A percentile compares a stretch with the other conserved stretches of the same genome.
Conservation (phyloP, 1,139 yeast genomes). For the Yamadazyma blattariae region DNA sequence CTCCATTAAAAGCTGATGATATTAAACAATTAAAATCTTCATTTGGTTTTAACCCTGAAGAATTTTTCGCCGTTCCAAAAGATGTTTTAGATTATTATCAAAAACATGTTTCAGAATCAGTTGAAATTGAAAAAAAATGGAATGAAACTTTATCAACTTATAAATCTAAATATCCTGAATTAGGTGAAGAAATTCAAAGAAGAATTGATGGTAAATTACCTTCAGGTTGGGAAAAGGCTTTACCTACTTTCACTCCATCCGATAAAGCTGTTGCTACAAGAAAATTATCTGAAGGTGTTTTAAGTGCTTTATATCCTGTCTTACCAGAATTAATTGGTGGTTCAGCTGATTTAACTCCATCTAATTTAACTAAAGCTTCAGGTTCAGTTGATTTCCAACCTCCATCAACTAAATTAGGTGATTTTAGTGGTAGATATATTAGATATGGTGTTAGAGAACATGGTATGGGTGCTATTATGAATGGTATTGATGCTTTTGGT, state of each 20-base stretch:
- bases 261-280: constrained; percentile 92
- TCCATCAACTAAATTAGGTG: constrained; percentile 76
- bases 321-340: constrained; percentile 96
- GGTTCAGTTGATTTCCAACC: constrained; percentile 94
- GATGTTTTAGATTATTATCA: constrained; percentile 77
- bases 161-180: constrained; percentile 68
- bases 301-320: constrained; percentile 58
- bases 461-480: constrained; percentile 99
- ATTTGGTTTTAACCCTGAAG: constrained; percentile 87
- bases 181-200: constrained; percentile 71
- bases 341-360: constrained; percentile 97
- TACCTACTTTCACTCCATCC: constrained; percentile 76
- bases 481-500: constrained; percentile 97
- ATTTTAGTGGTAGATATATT: constrained; percentile 88
- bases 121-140: constrained; percentile 73
- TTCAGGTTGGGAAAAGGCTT: constrained; percentile 69
- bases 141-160: constrained; percentile 60
- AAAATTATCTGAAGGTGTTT: constrained; percentile 86
- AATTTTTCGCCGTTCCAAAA: constrained; percentile 75
- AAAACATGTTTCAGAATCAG: constrained; percentile 54
- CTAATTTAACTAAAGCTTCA: constrained; percentile 91
- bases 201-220: constrained; percentile 84
- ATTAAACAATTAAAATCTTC: constrained; percentile 79
- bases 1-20: constrained; percentile 95
- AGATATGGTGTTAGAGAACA: constrained; percentile 99